phyloP scores from a whole-genome alignment of 371 early-diverging fungal species.

The Mucor indicus region DNA sequence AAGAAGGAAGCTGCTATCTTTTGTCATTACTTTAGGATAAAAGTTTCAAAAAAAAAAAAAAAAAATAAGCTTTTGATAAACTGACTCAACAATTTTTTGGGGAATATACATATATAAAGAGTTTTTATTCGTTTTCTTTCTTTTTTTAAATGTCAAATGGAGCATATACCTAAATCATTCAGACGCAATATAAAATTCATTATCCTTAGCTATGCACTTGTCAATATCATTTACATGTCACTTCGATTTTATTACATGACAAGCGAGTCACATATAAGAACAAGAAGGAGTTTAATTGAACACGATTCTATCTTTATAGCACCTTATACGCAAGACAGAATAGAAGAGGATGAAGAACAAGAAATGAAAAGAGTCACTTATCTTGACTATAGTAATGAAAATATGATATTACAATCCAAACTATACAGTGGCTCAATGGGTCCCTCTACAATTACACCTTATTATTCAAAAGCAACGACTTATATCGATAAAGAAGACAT shows the following conservation, averaged over 20 bases:
- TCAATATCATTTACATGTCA: slow-evolving; percentile 18
- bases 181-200: slow-evolving; percentile 12
- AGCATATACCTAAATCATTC: slow-evolving; percentile 5
- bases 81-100: too few species aligned
- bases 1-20: neutral
- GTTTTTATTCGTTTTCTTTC: too few species aligned
- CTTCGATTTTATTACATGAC: slow-evolving; percentile 13
- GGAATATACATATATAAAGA: too few species aligned
- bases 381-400: neutral
- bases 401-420: slow-evolving; percentile 50
- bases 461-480: slow-evolving; percentile 42
- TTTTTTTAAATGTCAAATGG: neutral
- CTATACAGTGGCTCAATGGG: slow-evolving; percentile 50
- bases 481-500: slow-evolving; percentile 41
- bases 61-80: too few species aligned
- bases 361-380: neutral
- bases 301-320: slow-evolving; percentile 4
- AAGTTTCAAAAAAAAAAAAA: too few species aligned
- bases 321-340: slow-evolving; percentile 2
- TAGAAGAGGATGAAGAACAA: slow-evolving; percentile 13
- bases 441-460: slow-evolving; percentile 49
- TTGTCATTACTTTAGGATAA: too few species aligned
- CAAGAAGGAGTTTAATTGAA: slow-evolving; percentile 1
- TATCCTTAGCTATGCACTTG: slow-evolving; percentile 18
- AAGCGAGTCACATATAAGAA: neutral